A percentile compares a stretch with the other conserved stretches of the same genome.
These are phyloP conservation scores for Citrullus colocynthis DNA, from an alignment of 306 rosid genomes.

Conservation along the genomic window DNA sequence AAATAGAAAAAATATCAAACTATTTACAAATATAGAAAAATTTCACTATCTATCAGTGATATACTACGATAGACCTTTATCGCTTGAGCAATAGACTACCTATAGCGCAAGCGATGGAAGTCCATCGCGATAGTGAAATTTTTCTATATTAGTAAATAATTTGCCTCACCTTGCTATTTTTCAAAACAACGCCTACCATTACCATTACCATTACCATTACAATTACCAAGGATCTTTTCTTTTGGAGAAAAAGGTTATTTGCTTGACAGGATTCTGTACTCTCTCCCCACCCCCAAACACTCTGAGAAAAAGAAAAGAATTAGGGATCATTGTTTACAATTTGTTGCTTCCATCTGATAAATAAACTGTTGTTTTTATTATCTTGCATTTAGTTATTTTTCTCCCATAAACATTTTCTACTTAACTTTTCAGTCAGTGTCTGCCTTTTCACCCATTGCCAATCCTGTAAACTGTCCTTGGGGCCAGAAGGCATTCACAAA, in stretches of 20 bases:
- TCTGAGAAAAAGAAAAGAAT: not conserved
- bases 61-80: too few species aligned
- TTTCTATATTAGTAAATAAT: too few species aligned
- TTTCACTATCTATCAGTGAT: too few species aligned
- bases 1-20: too few species aligned
- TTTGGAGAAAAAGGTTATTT: not conserved
- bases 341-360: not conserved
- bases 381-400: not conserved
- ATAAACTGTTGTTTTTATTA: not conserved
- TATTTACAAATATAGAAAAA: too few species aligned
- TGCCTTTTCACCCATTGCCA: constrained; percentile 71
- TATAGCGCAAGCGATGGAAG: too few species aligned
- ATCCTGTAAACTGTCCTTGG: constrained; percentile 81
- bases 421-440: constrained; percentile 59
- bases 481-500: constrained; percentile 90
- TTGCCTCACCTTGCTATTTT: too few species aligned
- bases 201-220: not conserved
- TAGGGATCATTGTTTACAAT: not conserved
- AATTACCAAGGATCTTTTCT: not conserved
- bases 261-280: not conserved
- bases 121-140: too few species aligned
- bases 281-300: not conserved
- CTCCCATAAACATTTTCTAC: not conserved
- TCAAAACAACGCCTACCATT: too few species aligned
- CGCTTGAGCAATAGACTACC: too few species aligned